Evolutionary conservation across 1,139 yeast species (phyloP).

Genomic region (Diutina rugosa): DNA sequence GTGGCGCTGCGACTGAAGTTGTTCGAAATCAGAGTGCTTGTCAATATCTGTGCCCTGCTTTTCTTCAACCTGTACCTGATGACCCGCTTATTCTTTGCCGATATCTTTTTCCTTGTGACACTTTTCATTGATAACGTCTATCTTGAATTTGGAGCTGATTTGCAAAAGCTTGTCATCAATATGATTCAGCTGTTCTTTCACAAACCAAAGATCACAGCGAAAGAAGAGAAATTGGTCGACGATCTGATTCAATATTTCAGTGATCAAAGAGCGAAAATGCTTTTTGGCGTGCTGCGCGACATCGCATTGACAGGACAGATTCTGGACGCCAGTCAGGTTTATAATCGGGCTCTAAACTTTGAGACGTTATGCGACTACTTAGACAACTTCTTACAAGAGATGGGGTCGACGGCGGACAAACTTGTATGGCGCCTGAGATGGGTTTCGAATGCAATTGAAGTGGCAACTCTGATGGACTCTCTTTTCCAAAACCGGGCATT

Average conservation of each 20-base stretch:
- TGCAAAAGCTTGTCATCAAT: conserved; percentile 56
- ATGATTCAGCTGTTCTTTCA: conserved; percentile 61
- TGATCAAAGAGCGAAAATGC: conserved; percentile 59
- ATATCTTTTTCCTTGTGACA: conserved; percentile 56
- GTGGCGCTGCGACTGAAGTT: conserved; percentile 53
- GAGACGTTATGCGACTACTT: conserved; percentile 56
- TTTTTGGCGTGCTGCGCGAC: conserved; percentile 73
- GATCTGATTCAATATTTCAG: conserved; percentile 47
- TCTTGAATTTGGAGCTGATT: conserved; percentile 50
- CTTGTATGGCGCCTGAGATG: conserved; percentile 58
- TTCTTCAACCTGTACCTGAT: conserved; percentile 61
- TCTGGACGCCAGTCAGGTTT: conserved; percentile 21
- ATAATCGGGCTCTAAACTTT: conserved; percentile 38
- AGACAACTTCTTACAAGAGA: conserved; percentile 29
- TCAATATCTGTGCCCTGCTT: conserved; percentile 51
- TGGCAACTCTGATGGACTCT: conserved; percentile 49
- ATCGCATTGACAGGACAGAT: conserved; percentile 16
- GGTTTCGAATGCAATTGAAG: conserved; percentile 53
- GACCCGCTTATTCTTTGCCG: conserved; percentile 61
- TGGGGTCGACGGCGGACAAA: conserved; percentile 44
- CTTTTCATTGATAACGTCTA: conserved; percentile 66
- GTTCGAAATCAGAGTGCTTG: conserved; percentile 62
- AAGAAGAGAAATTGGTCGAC: conserved; percentile 32
- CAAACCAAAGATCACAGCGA: conserved; percentile 36
- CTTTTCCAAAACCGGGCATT: conserved; percentile 64